Conservation (phyloP, 148 eudicot species). For the Tetragonia tetragonoides region DNA sequence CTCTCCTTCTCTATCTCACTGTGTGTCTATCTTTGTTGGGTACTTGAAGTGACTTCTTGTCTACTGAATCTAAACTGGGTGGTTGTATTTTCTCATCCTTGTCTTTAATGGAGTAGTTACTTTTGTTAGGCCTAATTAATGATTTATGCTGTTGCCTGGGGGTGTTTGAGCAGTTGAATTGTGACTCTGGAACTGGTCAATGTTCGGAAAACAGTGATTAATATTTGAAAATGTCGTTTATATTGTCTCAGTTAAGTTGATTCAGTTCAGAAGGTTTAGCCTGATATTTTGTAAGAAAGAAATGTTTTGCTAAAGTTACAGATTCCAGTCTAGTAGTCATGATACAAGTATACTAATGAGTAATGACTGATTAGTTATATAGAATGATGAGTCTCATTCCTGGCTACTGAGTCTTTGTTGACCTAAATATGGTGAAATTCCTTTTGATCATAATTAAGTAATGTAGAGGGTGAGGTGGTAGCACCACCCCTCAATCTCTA, state of each 20-base stretch:
- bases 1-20: background rate
- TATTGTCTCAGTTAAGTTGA: background rate
- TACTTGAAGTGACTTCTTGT: background rate
- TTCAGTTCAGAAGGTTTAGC: background rate
- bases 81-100: no score
- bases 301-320: background rate
- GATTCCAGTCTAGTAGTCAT: background rate
- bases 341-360: background rate
- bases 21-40: background rate
- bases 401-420: background rate
- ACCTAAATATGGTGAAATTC: background rate
- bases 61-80: background rate
- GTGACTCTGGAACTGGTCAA: background rate
- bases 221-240: background rate
- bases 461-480: no score
- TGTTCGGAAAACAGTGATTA: background rate
- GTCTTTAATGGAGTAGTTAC: no score
- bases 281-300: background rate
- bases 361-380: background rate
- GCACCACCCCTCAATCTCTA: no score
- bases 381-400: background rate
- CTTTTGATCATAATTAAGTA: no score
- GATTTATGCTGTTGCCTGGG: background rate
- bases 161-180: constrained; percentile 1
- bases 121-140: background rate